phyloP scores from a whole-genome alignment of 1,284 basidiomycete genomes.

The Termitomyces sp. region DNA sequence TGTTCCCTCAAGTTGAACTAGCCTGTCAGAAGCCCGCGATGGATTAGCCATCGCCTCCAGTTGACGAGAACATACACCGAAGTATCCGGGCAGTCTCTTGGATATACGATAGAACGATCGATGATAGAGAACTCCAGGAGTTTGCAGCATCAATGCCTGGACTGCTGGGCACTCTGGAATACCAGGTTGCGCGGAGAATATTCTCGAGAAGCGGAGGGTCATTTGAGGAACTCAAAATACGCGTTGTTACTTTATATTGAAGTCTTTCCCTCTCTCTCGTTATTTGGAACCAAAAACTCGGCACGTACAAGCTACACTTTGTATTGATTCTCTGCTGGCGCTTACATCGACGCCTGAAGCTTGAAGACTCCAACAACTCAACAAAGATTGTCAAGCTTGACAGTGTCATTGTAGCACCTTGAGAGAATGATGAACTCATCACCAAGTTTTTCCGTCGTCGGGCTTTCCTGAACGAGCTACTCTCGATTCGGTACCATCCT shows the following conservation, averaged over 20 bases:
- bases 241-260: not conserved
- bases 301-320: not conserved
- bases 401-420: too few relatives aligned
- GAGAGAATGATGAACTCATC: too few relatives aligned
- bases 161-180: not conserved
- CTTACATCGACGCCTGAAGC: too few relatives aligned
- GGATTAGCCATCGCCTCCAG: not conserved
- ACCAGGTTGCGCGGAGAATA: not conserved
- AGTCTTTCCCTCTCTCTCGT: not conserved
- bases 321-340: not conserved
- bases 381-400: too few relatives aligned
- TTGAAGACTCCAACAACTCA: too few relatives aligned
- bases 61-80: too few relatives aligned
- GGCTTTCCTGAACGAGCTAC: too few relatives aligned
- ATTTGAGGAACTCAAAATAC: not conserved
- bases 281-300: not conserved
- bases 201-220: not conserved
- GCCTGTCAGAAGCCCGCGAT: not conserved
- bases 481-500: too few relatives aligned
- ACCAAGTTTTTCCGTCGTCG: too few relatives aligned
- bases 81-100: not conserved
- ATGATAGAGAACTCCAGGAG: not conserved
- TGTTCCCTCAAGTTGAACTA: not conserved
- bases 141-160: not conserved
- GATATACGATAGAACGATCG: not conserved